Percentiles rank a stretch among this genome's conserved stretches.
Conservation (phyloP, 805 yeast species). For the Suhomyces kilbournensis region DNA sequence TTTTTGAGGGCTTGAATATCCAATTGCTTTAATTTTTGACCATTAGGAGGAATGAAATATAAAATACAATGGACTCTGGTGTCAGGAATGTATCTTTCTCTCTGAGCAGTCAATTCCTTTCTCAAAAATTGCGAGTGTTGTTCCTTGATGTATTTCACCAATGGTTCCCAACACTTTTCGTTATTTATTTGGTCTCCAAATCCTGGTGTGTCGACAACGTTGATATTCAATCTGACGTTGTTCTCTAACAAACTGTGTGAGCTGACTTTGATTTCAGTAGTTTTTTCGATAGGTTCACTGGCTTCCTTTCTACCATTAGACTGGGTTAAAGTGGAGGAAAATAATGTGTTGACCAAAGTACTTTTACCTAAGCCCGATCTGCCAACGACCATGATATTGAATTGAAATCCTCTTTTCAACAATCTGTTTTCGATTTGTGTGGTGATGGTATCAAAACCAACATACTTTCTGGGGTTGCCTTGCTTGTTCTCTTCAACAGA, state of each 20-base stretch:
- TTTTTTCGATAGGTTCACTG: constrained; percentile 74
- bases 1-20: constrained; percentile 82
- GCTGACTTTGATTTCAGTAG: constrained; percentile 77
- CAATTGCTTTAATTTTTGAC: constrained; percentile 76
- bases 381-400: constrained; percentile 92
- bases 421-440: constrained; percentile 90
- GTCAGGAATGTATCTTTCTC: constrained; percentile 79
- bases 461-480: constrained; percentile 69
- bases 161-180: constrained; percentile 95
- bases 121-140: constrained; percentile 89
- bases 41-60: constrained; percentile 87
- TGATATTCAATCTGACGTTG: constrained; percentile 79
- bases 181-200: constrained; percentile 96
- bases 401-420: constrained; percentile 88
- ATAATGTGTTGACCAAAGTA: constrained; percentile 85
- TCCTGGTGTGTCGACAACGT: constrained; percentile 95
- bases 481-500: constrained; percentile 13
- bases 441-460: constrained; percentile 96
- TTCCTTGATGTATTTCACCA: constrained; percentile 89
- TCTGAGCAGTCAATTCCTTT: constrained; percentile 90
- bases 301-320: constrained; percentile 69
- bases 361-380: constrained; percentile 90
- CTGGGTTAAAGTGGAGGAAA: constrained; percentile 74
- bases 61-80: constrained; percentile 91
- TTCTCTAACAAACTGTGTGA: constrained; percentile 77